Base-by-base conservation (phyloP, 2,329 filamentous ascomycete species). In the Hymenoscyphus occultus region DNA sequence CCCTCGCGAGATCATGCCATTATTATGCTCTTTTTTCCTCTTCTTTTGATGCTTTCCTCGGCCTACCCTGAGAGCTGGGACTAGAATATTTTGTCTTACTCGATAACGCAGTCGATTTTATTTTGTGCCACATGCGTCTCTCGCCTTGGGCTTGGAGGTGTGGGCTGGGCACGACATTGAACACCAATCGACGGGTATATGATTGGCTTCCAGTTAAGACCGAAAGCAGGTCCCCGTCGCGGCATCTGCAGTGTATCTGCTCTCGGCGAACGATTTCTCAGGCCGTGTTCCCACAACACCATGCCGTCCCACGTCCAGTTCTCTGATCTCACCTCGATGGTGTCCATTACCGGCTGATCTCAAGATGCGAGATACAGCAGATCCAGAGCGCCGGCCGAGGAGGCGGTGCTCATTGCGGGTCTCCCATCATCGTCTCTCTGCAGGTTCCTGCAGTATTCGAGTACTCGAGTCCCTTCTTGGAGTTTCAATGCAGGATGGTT, bases 291-390 rank as follows among this genome's bases (percentile, higher is more conserved):
- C 60, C 45, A 62, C 40, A n/a, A 45, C 39, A 56, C 19, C 22
- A 56, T 56, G 48, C 16, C 3, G 60, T 62, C 9, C 32, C 31
- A 56, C 60, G 14, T n/a, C 31, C 45, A 16, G 14, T 28, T 62
- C 45, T 40, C 40, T 62, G 28, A 48, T 42, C 19, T 40, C 16
- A 14, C 12, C 19, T 16, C 7, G 45, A 12, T 42, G 9, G 32
- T 39, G 60, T 9, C 16, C 6, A 22, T 32, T 56, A 56, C 45
- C 31, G n/a, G n/a, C n/a, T 62, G 28, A 28, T 32, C 45, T 40
- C 12, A 28, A 9, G 2, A 54, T 62, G 60, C 48, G 39, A 62
- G 60, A 62, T 62, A 32, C 45, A 56, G 60, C 60, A 56, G 60
- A 56, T 56, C 45, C 14, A 62, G 16, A 62, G 39, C 19, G 39